Percentiles rank a stretch among this genome's conserved stretches.
These are phyloP conservation scores for Marasmius fiardii DNA, from an alignment of 1,284 basidiomycete species.

Conservation along the genomic window DNA sequence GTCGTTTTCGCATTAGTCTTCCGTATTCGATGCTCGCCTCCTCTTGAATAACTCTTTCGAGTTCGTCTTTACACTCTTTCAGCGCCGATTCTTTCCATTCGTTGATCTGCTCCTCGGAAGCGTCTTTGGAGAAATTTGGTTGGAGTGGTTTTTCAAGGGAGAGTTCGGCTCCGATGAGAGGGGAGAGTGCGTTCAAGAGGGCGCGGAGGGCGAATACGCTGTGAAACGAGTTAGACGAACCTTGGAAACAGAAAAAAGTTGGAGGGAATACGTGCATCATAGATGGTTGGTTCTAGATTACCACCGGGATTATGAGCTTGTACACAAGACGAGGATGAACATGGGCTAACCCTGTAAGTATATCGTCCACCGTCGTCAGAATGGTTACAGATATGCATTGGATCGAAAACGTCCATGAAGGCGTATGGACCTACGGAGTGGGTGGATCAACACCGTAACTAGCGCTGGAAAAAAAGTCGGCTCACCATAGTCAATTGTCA, in stretches of 20 bases:
- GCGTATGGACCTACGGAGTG: slow-evolving; percentile 80
- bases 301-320: background rate
- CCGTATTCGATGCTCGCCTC: slow-evolving; percentile 60
- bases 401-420: slow-evolving; percentile 92
- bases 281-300: slow-evolving; percentile 44
- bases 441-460: slow-evolving; percentile 27
- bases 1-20: slow-evolving; percentile 69
- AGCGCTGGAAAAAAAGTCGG: slow-evolving; percentile 26
- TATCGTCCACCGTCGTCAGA: slow-evolving; percentile 87
- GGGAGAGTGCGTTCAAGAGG: slow-evolving; percentile 71
- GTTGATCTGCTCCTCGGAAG: slow-evolving; percentile 48
- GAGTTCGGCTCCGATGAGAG: slow-evolving; percentile 79
- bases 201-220: slow-evolving; percentile 79
- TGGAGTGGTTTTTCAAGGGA: slow-evolving; percentile 51
- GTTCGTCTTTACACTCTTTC: slow-evolving; percentile 51
- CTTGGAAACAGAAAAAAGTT: slow-evolving; percentile 3
- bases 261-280: slow-evolving; percentile 46
- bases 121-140: slow-evolving; percentile 63
- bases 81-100: slow-evolving; percentile 60
- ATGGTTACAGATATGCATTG: slow-evolving; percentile 91
- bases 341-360: slow-evolving; percentile 66
- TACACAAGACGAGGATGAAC: background rate
- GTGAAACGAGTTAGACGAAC: background rate
- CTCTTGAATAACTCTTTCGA: slow-evolving; percentile 55
- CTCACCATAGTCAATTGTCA: slow-evolving; percentile 86